phyloP scores from a whole-genome alignment of 2,329 filamentous ascomycete species.

The Aspergillus quadrilineatus region DNA sequence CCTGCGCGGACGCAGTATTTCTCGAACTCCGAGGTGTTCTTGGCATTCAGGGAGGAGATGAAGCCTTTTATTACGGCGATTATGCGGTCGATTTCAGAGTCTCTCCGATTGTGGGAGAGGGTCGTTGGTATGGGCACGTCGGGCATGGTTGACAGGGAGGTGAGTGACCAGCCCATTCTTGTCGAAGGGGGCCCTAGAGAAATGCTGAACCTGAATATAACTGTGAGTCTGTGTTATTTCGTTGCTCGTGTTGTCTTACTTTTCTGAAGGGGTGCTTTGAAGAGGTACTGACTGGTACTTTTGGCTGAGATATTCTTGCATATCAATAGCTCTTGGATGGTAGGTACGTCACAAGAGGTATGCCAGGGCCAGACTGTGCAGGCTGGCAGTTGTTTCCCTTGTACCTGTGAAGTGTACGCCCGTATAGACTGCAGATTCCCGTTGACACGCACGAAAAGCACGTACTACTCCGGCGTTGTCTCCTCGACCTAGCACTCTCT shows the following conservation, averaged over 20 bases:
- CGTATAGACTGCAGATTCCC: constrained; percentile 8
- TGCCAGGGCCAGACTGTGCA: not conserved
- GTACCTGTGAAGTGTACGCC: constrained; percentile 5
- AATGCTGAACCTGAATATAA: not conserved
- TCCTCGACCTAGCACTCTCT: not conserved
- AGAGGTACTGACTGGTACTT: not conserved
- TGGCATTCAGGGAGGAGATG: constrained; percentile 30
- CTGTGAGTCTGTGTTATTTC: not conserved
- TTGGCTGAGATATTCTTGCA: constrained; percentile 1
- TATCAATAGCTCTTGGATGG: not conserved
- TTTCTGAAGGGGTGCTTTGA: not conserved
- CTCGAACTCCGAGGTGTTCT: constrained; percentile 33
- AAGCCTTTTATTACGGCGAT: constrained; percentile 31
- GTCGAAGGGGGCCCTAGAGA: not conserved
- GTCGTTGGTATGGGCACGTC: not conserved
- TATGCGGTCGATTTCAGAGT: constrained; percentile 20
- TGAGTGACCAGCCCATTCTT: not conserved
- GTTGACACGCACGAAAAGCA: not conserved
- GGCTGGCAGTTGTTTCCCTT: not conserved
- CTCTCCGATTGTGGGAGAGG: not conserved
- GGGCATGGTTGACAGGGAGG: not conserved
- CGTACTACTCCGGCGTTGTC: not conserved
- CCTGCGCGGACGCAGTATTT: constrained; percentile 36
- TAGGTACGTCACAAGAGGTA: not conserved
- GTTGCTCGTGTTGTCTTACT: not conserved